phyloP scores from a whole-genome alignment of 441 rosid genomes.

The Metrosideros polymorpha region DNA sequence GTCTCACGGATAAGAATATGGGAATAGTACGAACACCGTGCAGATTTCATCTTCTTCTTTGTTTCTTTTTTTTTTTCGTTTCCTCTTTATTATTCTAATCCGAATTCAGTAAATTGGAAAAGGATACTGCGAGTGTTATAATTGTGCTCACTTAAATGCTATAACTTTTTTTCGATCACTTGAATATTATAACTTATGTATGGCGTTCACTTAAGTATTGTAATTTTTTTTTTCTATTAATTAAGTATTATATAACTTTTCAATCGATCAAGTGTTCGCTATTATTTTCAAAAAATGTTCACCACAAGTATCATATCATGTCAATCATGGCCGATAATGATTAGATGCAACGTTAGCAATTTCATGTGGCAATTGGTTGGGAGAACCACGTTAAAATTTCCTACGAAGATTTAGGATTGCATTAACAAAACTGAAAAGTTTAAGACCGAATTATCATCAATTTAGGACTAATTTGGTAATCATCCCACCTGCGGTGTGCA shows the following conservation, averaged over 20 bases:
- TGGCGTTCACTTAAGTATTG: no score
- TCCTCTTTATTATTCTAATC: background rate
- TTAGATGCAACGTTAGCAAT: background rate
- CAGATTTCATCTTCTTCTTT: background rate
- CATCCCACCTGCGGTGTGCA: rapidly evolving
- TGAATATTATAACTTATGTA: no score
- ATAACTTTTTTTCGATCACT: no score
- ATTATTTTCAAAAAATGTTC: no score
- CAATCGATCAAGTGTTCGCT: no score
- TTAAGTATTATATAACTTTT: no score
- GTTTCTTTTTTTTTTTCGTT: background rate
- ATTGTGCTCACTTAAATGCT: no score
- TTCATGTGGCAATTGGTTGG: rapidly evolving
- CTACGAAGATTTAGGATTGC: rapidly evolving
- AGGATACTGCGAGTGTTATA: no score
- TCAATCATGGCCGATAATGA: no score
- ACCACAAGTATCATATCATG: no score
- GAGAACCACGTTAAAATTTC: background rate
- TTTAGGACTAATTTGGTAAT: background rate
- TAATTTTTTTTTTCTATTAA: no score
- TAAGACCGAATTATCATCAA: background rate
- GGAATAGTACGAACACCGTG: background rate
- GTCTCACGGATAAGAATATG: background rate
- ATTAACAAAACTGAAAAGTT: background rate
- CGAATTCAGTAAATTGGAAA: no score